Evolutionary conservation across 768 basidiomycete genomes (phyloP), one percentile per base, ranked within the genome.

Genomic region (Russula ochroleuca): DNA sequence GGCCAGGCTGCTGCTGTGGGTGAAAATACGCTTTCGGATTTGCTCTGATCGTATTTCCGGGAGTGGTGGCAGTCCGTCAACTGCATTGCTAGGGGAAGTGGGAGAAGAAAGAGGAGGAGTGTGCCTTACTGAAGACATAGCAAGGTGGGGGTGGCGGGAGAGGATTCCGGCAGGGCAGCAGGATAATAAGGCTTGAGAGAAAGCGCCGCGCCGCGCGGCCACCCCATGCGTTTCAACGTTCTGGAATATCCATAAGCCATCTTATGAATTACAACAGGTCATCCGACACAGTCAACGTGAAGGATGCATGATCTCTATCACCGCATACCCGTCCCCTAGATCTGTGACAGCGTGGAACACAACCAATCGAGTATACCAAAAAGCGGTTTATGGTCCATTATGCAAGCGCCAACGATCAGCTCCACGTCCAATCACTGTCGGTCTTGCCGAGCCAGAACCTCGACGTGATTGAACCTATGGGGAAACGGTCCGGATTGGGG

Each of bases 161-260:
- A 15, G 35, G 15, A 47, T 38, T 23, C 21, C 17, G 31, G 28
- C 38, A 47, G 57, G 38, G 19, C 7, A 31, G 43, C 25, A 53
- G 40, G 17, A 17, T 38, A 37, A 15, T 33, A 51, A 48, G 25
- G 51, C 43, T 31, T 15, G 25, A 13, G 37, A 31, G 13, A 41
- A 9, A 3, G 52, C 28, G 56, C 56, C 31, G n/a, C 41, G 41
- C 35, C 6, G 28, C 41, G 33, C 41, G 5, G 35, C 54, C 45
- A 38, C 52, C 37, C 48, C 63, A 58, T 33, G 57, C 33, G 21
- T 54, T 51, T 35, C 52, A 4, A 28, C 25, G 6, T 57, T 58
- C 25, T 31, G 25, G 35, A 58, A 53, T 37, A 41, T 40, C 23
- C 57, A 19, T 53, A 49, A 52, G 33, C 49, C 58, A 25, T 19